Evolutionary conservation across 2,329 filamentous ascomycete species (phyloP).

Genomic region (Iodosphaeria phyllophila): DNA sequence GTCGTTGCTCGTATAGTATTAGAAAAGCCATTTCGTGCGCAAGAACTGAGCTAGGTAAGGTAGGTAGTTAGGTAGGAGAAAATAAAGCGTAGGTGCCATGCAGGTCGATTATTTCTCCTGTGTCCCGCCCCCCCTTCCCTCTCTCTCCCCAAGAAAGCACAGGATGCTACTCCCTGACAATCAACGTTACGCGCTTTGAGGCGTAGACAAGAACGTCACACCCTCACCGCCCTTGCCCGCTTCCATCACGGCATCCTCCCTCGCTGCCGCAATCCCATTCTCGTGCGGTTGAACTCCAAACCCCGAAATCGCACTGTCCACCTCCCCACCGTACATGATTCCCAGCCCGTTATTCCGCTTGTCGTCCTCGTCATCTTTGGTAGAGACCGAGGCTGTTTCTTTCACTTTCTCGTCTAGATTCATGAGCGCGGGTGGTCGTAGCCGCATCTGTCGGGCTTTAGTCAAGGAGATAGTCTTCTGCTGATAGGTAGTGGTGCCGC

Average conservation of each 20-base stretch:
- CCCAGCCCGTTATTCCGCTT: conserved; percentile 17
- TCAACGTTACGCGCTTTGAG: conserved; percentile 14
- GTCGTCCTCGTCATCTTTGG: conserved; percentile 10
- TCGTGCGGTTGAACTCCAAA: conserved; percentile 14
- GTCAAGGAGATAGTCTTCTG: conserved; percentile 88
- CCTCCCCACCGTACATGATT: conserved; percentile 19
- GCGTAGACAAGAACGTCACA: conserved; percentile 8
- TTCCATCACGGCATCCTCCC: too few species aligned
- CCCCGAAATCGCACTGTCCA: conserved; percentile 18
- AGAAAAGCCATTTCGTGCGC: too few species aligned
- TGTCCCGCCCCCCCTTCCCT: too few species aligned
- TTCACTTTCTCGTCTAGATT: conserved; percentile 34
- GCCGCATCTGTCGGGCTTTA: conserved; percentile 74
- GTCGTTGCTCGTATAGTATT: too few species aligned
- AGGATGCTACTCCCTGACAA: too few species aligned
- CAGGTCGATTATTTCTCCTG: too few species aligned
- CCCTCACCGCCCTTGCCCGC: too few species aligned
- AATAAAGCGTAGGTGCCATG: too few species aligned
- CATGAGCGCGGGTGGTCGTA: conserved; percentile 80
- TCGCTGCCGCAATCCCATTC: conserved; percentile 14
- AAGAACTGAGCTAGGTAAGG: too few species aligned
- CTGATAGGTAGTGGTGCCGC: conserved; percentile 78
- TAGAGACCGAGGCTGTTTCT: conserved; percentile 5
- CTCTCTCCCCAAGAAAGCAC: too few species aligned
- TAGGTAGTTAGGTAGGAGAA: too few species aligned